Percentiles rank a stretch among this genome's conserved stretches.
phyloP scores from a whole-genome alignment of 345 rosid genomes.

The Raphanus sativus region DNA sequence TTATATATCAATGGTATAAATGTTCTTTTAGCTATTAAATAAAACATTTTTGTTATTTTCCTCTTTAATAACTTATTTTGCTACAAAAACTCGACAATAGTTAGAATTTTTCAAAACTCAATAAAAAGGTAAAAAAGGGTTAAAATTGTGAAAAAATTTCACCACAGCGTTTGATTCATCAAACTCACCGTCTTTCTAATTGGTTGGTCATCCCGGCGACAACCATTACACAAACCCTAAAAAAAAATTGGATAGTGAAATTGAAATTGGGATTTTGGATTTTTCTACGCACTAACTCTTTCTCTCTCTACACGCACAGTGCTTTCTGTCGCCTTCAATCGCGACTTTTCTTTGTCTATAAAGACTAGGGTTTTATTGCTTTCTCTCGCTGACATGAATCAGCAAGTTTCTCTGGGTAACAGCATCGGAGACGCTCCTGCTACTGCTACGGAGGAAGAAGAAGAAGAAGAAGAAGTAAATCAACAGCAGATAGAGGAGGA shows the following conservation, averaged over 20 bases:
- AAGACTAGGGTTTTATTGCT: conserved; percentile 45
- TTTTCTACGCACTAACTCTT: conserved; percentile 30
- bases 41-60: no score
- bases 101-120: no score
- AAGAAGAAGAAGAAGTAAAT: neutral
- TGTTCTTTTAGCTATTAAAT: no score
- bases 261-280: conserved; percentile 3
- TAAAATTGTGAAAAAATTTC: neutral
- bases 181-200: neutral
- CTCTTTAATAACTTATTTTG: no score
- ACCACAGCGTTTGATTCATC: neutral
- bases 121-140: neutral
- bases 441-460: conserved; percentile 8
- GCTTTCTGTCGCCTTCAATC: conserved; percentile 89
- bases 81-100: no score
- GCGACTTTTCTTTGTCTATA: conserved; percentile 63
- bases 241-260: neutral
- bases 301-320: conserved; percentile 51
- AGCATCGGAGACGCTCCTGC: conserved; percentile 7
- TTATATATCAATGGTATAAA: no score
- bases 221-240: conserved; percentile 8
- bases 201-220: conserved; percentile 17
- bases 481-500: conserved; percentile 19
- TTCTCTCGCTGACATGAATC: conserved; percentile 52
- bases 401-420: conserved; percentile 31